These are phyloP conservation scores for Xylaria sp. DNA, from an alignment of 2,329 filamentous ascomycete genomes.

Conservation along the genomic window DNA sequence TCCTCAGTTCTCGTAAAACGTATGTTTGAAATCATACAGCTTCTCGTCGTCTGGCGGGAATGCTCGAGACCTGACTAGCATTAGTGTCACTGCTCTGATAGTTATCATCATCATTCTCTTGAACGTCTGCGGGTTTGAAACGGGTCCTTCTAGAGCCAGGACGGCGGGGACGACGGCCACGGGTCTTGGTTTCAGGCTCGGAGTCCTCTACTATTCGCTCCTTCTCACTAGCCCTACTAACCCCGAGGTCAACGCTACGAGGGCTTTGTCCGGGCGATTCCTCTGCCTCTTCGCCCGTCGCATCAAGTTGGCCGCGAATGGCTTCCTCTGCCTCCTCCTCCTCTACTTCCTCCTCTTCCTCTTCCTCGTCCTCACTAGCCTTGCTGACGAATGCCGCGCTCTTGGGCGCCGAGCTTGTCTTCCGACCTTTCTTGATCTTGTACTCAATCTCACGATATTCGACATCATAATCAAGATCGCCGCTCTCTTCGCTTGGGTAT, in stretches of 20 bases:
- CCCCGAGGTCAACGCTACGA: slow-evolving; percentile 40
- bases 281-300: slow-evolving; percentile 20
- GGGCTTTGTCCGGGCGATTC: slow-evolving; percentile 7
- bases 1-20: neutral
- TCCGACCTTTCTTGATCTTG: slow-evolving; percentile 43
- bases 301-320: slow-evolving; percentile 23
- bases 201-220: slow-evolving; percentile 41
- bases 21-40: neutral
- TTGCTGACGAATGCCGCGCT: slow-evolving; percentile 37
- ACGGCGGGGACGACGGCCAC: slow-evolving; percentile 3
- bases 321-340: slow-evolving; percentile 36
- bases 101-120: slow-evolving; percentile 25
- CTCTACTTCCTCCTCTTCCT: slow-evolving; percentile 23
- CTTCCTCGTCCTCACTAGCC: slow-evolving; percentile 42
- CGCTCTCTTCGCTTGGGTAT: slow-evolving; percentile 35
- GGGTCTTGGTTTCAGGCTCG: slow-evolving; percentile 34
- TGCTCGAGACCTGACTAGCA: slow-evolving; percentile 48
- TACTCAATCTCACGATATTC: slow-evolving; percentile 45
- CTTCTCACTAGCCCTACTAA: slow-evolving; percentile 19
- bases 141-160: neutral
- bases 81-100: slow-evolving; percentile 48
- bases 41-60: slow-evolving; percentile 41
- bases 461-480: slow-evolving; percentile 37
- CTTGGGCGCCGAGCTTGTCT: slow-evolving; percentile 29
- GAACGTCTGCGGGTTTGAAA: slow-evolving; percentile 9